Base-by-base conservation (phyloP, 2,329 filamentous ascomycete species). In the Hypoxylon sp. region DNA sequence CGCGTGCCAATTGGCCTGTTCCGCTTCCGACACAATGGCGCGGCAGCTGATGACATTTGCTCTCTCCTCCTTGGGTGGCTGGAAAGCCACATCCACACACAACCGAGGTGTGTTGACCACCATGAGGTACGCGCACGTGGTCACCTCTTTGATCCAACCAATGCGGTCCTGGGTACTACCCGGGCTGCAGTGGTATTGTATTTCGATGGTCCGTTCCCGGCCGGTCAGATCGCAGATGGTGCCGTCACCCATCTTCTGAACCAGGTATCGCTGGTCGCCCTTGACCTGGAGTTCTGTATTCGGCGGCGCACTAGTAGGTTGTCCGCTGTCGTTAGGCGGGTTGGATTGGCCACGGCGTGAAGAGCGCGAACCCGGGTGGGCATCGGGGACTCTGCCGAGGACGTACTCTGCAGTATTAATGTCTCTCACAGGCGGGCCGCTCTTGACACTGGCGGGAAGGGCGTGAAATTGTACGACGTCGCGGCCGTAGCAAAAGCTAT, bases 61-160 rank as follows among this genome's bases (percentile, higher is more conserved):
- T 63, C 88, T 87, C 60, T 91, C 91, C 68, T 93, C 90, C 73
- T 91, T 89, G 0, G 93, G 93, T 0, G 94, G 94, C 59, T 91
- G 83, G 78, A 98, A 98, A 9, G 93, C 93, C 9, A 93, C 88
- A 72, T 98, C 94, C 76, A 91, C 89, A 81, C 94, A 98, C 11
- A 98, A 87, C 0, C 93, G 90, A 0, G 94, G 93, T 0, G 94
- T 97, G 77, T 97, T 92, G 69, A 98, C 88, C 32, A 97, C 89
- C 94, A 98, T 97, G 59, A 97, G 85, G 77, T 98, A 98, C 11
- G 93, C 89, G 81, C 94, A 98, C 10, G 93, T 97, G 2, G 91
- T 92, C 1, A 95, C 89, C 78, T 98, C 94, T 79, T 97, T 97
- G 80, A 98, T 97, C 89, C 93, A 94, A 46, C 91, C 91, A 74